These are phyloP conservation scores for Leptographium flavum DNA, from an alignment of 2,329 filamentous ascomycete species.

Conservation along the genomic window DNA sequence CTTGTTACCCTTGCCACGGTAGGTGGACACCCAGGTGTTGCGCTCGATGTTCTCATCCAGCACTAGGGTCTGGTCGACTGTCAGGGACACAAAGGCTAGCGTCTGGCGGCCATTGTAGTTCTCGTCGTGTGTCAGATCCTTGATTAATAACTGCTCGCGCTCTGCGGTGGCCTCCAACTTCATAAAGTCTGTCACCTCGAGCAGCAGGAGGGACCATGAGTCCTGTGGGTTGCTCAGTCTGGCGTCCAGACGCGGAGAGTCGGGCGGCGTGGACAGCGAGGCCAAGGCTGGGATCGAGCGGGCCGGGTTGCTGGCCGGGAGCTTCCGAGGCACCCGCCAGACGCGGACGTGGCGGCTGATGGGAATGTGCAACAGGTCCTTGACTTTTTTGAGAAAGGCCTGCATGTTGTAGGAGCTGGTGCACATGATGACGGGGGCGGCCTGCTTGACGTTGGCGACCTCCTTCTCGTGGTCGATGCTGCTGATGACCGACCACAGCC, in stretches of 20 bases:
- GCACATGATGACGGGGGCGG: slow-evolving; percentile 52
- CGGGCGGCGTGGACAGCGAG: slow-evolving; percentile 15
- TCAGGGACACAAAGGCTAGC: slow-evolving; percentile 52
- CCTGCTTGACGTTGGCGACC: slow-evolving; percentile 44
- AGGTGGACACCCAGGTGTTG: slow-evolving; percentile 42
- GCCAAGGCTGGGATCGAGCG: slow-evolving; percentile 3
- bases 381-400: slow-evolving; percentile 62
- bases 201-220: slow-evolving; percentile 32
- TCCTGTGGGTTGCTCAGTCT: slow-evolving; percentile 12
- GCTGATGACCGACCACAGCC: slow-evolving; percentile 51
- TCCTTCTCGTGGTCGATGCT: slow-evolving; percentile 41
- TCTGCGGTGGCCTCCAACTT: slow-evolving; percentile 48
- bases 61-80: slow-evolving; percentile 63
- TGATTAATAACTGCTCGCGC: slow-evolving; percentile 41
- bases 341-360: slow-evolving; percentile 60
- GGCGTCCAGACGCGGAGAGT: slow-evolving; percentile 11
- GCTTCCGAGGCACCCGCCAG: slow-evolving; percentile 48
- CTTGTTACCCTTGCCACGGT: slow-evolving; percentile 16
- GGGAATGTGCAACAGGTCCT: slow-evolving; percentile 53
- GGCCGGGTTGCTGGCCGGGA: slow-evolving; percentile 13
- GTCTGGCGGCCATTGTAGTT: slow-evolving; percentile 66
- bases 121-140: slow-evolving; percentile 56
- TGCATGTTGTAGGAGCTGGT: slow-evolving; percentile 58
- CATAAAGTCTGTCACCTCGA: slow-evolving; percentile 49
- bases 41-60: slow-evolving; percentile 62